A percentile compares a stretch with the other conserved stretches of the same genome.
phyloP scores from a whole-genome alignment of 1,139 yeast species.

The Debaryomyces subglobosus region DNA sequence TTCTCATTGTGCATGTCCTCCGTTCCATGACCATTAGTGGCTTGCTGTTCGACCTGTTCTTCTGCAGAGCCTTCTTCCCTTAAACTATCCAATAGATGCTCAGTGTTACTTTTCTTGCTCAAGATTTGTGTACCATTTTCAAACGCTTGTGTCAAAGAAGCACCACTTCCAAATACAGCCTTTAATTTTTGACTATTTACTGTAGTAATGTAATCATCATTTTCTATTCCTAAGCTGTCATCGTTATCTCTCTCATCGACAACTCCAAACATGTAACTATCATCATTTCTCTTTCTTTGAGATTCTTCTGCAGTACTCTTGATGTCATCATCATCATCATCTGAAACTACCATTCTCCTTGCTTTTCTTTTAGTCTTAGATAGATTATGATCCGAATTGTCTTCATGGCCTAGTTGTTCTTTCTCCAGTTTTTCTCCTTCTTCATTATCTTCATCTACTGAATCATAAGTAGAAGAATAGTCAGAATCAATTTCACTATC shows the following conservation, averaged over 20 bases:
- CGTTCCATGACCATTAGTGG: neutral
- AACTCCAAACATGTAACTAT: constrained; percentile 42
- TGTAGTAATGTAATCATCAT: constrained; percentile 22
- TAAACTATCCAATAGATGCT: neutral
- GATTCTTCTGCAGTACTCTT: constrained; percentile 15
- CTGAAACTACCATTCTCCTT: constrained; percentile 14
- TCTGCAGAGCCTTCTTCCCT: neutral
- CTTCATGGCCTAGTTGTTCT: constrained; percentile 14
- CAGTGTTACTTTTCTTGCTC: neutral
- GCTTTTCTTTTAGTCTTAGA: constrained; percentile 12
- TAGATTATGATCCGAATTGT: neutral
- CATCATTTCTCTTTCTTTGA: constrained; percentile 29
- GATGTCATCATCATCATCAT: constrained; percentile 19
- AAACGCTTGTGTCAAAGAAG: constrained; percentile 10
- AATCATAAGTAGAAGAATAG: constrained; percentile 22
- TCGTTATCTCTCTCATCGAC: constrained; percentile 7
- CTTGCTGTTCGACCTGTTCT: neutral
- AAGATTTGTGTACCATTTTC: constrained; percentile 6
- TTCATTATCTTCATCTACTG: constrained; percentile 16
- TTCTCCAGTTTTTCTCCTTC: constrained; percentile 21
- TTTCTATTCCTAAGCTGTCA: constrained; percentile 10
- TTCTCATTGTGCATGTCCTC: neutral
- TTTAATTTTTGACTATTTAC: constrained; percentile 12
- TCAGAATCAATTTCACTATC: constrained; percentile 27
- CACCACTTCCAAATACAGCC: constrained; percentile 7